phyloP scores from a whole-genome alignment of 768 basidiomycete genomes.

The Kwoniella heveanensis region DNA sequence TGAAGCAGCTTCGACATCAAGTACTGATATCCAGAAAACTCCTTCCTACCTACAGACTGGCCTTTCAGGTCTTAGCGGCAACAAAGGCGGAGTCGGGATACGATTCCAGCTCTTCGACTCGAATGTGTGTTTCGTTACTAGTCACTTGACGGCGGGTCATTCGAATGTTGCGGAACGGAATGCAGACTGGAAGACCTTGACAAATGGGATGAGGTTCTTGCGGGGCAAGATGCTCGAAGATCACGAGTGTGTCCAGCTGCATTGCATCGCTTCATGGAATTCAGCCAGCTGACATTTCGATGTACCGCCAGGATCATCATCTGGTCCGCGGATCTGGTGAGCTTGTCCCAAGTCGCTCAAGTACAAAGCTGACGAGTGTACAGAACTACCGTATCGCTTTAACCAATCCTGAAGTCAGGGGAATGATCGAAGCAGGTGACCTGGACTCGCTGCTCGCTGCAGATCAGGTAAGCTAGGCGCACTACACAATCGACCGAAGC shows the following conservation, averaged over 20 bases:
- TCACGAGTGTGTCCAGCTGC: slow-evolving; percentile 73
- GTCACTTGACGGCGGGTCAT: slow-evolving; percentile 96
- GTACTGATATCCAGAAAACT: slow-evolving; percentile 5
- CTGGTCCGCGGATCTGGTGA: slow-evolving; percentile 82
- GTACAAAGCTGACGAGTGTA: not conserved
- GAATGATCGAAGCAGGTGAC: slow-evolving; percentile 66
- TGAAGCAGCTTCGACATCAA: not conserved
- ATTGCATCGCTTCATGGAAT: not conserved
- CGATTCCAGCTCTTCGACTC: slow-evolving; percentile 89
- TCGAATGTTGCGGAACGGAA: slow-evolving; percentile 85
- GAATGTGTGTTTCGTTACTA: slow-evolving; percentile 91
- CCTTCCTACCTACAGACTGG: slow-evolving; percentile 56
- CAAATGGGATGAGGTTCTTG: slow-evolving; percentile 77
- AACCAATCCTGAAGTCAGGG: slow-evolving; percentile 76
- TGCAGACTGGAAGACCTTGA: slow-evolving; percentile 86
- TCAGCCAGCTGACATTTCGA: not conserved
- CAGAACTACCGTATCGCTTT: slow-evolving; percentile 87
- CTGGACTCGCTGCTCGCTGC: slow-evolving; percentile 73
- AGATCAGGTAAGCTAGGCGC: slow-evolving; percentile 77
- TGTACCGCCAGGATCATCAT: slow-evolving; percentile 70
- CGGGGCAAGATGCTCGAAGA: slow-evolving; percentile 83
- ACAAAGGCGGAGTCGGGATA: slow-evolving; percentile 87
- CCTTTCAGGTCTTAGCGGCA: slow-evolving; percentile 75
- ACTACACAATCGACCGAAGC: too few relatives aligned
- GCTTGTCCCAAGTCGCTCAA: not conserved